Base-by-base conservation (phyloP, 441 rosid species). In the Populus tomentosa region DNA sequence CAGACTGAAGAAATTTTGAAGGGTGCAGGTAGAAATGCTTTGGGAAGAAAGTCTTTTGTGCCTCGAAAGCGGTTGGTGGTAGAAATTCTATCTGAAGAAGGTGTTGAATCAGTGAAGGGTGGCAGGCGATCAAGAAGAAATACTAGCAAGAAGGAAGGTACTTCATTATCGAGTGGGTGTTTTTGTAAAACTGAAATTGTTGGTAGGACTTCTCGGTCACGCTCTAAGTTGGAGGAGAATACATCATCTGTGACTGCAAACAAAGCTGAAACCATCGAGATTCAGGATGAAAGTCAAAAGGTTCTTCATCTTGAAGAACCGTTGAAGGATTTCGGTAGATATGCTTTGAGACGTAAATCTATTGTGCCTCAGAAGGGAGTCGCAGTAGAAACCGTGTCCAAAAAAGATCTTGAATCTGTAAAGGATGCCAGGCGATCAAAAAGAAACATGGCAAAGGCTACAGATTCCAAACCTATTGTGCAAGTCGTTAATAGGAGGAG, bases 161-260 rank as follows among this genome's bases (percentile, higher is more conserved):
- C n/a, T 50, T 14, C 59, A 50, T 50, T 16, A 50, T 16, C n/a
- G 59, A 50, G 59, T 16, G 59, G 59, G 20, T 14, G 6, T 50
- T 50, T 50, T 16, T 14, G n/a, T 16, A 5, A 50, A 50, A 50
- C 59, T 26, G 8, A 71, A 74, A 53, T n/a, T 69, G 68, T 33
- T 74, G 69, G 75, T 14, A 75, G 77, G 70, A 72, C 13, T 46
- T 79, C 80, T 61, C 69, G 82, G 36, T 79, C 84, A 24, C 75
- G 74, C 30, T 77, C 77, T 36, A 70, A 35, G 73, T 28, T 59
- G 8, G 68, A 24, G 32, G 30, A 70, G 50, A 69, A 65, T 42
- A 64, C 24, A 33, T 79, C 80, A 18, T 7, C 18, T 62, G 50
- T 28, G 30, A 28, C 30, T 28, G 30, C 30, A 28, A 28, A 28